Percentiles rank a stretch among this genome's conserved stretches.
These are phyloP conservation scores for Pythium coloratum DNA, from an alignment of 352 stramenopile species.

Conservation along the genomic window DNA sequence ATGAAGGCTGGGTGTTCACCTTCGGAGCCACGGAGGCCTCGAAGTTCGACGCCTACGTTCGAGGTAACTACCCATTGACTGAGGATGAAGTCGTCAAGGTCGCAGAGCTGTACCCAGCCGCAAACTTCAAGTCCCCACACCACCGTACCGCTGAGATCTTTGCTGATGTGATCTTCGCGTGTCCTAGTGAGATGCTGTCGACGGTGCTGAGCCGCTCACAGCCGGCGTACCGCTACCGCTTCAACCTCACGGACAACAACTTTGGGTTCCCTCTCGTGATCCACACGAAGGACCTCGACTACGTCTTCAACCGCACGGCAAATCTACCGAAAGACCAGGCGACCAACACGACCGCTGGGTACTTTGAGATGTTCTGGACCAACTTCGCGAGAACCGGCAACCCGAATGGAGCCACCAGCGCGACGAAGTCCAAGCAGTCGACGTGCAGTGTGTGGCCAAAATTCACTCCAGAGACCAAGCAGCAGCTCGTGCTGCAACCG, in stretches of 20 bases:
- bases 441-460: not conserved
- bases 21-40: not conserved
- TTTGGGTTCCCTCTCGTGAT: slow-evolving; percentile 4
- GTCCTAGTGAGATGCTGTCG: slow-evolving; percentile 7
- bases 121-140: not conserved
- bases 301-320: not conserved
- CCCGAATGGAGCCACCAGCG: not conserved
- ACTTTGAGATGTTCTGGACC: slow-evolving; percentile 8
- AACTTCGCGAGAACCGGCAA: not conserved
- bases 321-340: not conserved
- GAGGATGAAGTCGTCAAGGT: not conserved
- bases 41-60: slow-evolving; percentile 5
- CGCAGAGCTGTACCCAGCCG: slow-evolving; percentile 10
- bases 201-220: not conserved
- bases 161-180: slow-evolving; percentile 7
- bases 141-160: slow-evolving; percentile 11
- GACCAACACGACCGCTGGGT: not conserved
- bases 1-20: slow-evolving; percentile 20
- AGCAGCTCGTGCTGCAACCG: slow-evolving; percentile 15
- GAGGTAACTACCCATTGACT: not conserved
- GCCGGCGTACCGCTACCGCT: slow-evolving; percentile 1
- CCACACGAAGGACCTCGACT: slow-evolving; percentile 7
- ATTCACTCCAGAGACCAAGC: not conserved
- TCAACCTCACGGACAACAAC: not conserved
- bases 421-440: not conserved